Evolutionary conservation across 176 grass and related monocot genomes (phyloP), one percentile per base, ranked within the genome.

Genomic region (Cenchrus americanus): DNA sequence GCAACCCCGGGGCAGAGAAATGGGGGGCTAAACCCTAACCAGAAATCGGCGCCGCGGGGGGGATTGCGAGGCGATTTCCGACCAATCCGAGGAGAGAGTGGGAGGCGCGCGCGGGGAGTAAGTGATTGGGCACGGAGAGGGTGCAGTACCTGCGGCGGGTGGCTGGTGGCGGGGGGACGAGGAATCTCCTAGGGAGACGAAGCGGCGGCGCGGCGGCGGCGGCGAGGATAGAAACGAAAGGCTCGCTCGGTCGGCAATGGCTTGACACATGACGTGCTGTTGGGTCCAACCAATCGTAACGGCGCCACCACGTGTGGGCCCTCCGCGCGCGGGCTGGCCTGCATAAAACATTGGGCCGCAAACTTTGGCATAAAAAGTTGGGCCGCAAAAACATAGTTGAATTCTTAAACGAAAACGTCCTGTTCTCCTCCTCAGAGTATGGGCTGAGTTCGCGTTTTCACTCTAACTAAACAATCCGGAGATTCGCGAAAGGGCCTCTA

Each of bases 21-120:
- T 87, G 78, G 85, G 61, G 58, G 78, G 78, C 42, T 81, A 86
- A 81, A 81, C 69, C 77, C 85, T 87, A 58, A 49, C 26, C 5
- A 11, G 5, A 11, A 61, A 66, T 19, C 10, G 75, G 10, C 23
- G 14, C 14, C 6, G 37, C 11, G 21, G 21, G 23, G 40, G 60
- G 57, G 21, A 32, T 32, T 41, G 87, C 67, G 41, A 8, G 32
- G 37, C 14, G 8, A 40, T 32, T 50, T 15, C 47, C 8, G 10
- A 6, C 27, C 61, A 73, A 68, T 58, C 57, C 14, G 11, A 2
- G 37, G 19, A 12, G 10, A 1, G 3, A 43, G 42, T 43, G 42
- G 42, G 27, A 30, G 42, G 42, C 40, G 19, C 26, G 6, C 11
- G 24, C 8, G 5, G 4, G 30, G 32, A 60, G 5, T 15, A 50